Evolutionary conservation across 2,329 filamentous ascomycete genomes (phyloP).

Genomic region (Penicillium sp.): DNA sequence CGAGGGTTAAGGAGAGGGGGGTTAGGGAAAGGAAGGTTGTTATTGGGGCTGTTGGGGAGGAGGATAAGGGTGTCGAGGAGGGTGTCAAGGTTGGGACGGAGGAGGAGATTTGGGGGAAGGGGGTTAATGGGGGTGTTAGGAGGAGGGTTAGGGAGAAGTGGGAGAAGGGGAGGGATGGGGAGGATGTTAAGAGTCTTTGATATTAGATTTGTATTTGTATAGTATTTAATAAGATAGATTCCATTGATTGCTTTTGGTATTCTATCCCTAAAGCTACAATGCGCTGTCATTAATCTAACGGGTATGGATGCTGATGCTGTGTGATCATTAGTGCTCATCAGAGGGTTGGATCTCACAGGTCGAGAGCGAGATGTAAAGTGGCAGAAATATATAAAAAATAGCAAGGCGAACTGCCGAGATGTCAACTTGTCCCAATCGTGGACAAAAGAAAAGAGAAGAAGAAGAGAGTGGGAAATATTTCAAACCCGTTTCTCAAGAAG

Average conservation of each 20-base stretch:
- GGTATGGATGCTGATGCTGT: constrained; percentile 28
- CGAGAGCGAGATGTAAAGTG: constrained; percentile 18
- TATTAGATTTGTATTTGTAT: not conserved
- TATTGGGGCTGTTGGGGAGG: constrained; percentile 8
- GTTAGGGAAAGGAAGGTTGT: constrained; percentile 39
- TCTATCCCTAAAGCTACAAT: constrained; percentile 23
- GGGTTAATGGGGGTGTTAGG: constrained; percentile 21
- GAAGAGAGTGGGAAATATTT: constrained; percentile 11
- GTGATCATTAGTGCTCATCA: constrained; percentile 27
- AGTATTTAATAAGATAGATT: not conserved
- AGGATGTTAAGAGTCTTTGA: not conserved
- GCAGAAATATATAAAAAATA: constrained; percentile 37
- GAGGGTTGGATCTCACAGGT: constrained; percentile 1
- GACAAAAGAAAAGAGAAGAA: constrained; percentile 10
- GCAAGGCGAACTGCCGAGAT: constrained; percentile 21
- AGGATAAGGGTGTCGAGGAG: not conserved
- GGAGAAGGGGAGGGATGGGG: constrained; percentile 23
- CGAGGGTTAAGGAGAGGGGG: constrained; percentile 38
- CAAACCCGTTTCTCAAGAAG: constrained; percentile 41
- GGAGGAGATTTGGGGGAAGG: constrained; percentile 27
- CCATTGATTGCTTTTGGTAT: constrained; percentile 10
- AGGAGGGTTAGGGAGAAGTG: constrained; percentile 23
- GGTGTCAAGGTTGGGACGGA: constrained; percentile 8
- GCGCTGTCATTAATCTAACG: constrained; percentile 26
- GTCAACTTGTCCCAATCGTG: constrained; percentile 13